Evolutionary conservation across 2,329 filamentous ascomycete genomes (phyloP), one percentile per base, ranked within the genome.

Genomic region (Triangularia setosa): DNA sequence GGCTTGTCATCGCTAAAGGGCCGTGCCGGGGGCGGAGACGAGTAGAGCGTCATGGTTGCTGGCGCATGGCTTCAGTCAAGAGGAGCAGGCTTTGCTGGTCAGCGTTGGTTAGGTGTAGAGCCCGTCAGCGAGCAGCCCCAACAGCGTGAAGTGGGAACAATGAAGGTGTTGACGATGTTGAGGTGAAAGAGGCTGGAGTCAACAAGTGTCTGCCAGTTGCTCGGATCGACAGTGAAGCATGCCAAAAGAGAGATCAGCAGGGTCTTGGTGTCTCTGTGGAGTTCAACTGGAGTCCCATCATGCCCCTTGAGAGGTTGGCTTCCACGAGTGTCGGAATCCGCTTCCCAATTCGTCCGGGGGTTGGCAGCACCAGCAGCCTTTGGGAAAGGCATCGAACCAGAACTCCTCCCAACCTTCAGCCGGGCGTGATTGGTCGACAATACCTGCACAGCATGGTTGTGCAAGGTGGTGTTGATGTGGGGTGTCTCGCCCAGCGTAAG

Each of bases 1-100:
- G 95, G 91, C 75, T 96, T 95, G 78, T 95, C 89, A 35, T 83
- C 75, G 59, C 77, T 74, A 71, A 80, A 80, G 40, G 77, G 74
- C 69, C 80, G 78, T 58, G 80, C 74, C 54, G 76, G 73, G 63
- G 84, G 84, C 58, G 84, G 79, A 24, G 79, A 72, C 0, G 84
- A 82, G 72, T 89, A 89, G 72, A 89, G 76, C 52, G 79, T 73
- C 86, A 88, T 89, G 67, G 68, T 76, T 55, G 3, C 21, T 18
- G 40, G 40, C 6, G 9, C 40, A 48, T 48, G 40, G 40, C 40
- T 48, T n/a, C 40, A 8, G 40, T 21, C n/a, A 5, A 21, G 40
- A 40, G n/a, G 18, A 48, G 40, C 40, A 21, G 18, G n/a, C n/a
- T 33, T 48, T 40, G 35, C 16, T 40, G 16, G 14, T 4, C 3